Evolutionary conservation across 208 protist genomes (phyloP).

Genomic region (Naegleria lovaniensis): DNA sequence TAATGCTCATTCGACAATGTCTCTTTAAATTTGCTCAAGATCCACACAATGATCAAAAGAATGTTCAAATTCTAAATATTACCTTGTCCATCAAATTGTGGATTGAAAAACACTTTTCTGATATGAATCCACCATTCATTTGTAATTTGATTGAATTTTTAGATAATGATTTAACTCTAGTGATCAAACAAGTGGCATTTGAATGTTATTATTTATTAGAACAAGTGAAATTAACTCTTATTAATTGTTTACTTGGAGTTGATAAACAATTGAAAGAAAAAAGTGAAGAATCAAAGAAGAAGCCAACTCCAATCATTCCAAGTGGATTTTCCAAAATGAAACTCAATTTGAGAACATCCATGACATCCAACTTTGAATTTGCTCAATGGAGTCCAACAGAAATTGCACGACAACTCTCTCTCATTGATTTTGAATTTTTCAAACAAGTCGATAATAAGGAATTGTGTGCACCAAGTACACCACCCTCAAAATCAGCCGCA

Average conservation of each 20-base stretch:
- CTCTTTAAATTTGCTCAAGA: neutral
- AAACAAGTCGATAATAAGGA: slow-evolving; percentile 39
- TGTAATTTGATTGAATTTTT: slow-evolving; percentile 21
- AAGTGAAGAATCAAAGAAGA: neutral
- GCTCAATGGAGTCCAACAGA: neutral
- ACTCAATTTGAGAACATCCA: neutral
- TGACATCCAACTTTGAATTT: neutral
- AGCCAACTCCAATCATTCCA: neutral
- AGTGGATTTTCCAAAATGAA: neutral
- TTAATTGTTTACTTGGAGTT: neutral
- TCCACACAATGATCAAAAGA: neutral
- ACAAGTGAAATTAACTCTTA: neutral
- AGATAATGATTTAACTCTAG: neutral
- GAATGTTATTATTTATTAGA: neutral
- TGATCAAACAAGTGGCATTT: neutral
- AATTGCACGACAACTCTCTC: slow-evolving; percentile 31
- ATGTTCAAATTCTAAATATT: neutral
- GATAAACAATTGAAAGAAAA: neutral
- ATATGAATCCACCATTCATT: slow-evolving; percentile 13
- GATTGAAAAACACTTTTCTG: slow-evolving; percentile 19
- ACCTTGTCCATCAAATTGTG: slow-evolving; percentile 25
- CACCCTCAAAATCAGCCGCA: slow-evolving; percentile 16
- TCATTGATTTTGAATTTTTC: slow-evolving; percentile 36
- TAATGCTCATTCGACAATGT: neutral
- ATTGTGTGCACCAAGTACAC: slow-evolving; percentile 27